Base-by-base conservation (phyloP, 805 yeast species). In the Priceomyces haplophilus region DNA sequence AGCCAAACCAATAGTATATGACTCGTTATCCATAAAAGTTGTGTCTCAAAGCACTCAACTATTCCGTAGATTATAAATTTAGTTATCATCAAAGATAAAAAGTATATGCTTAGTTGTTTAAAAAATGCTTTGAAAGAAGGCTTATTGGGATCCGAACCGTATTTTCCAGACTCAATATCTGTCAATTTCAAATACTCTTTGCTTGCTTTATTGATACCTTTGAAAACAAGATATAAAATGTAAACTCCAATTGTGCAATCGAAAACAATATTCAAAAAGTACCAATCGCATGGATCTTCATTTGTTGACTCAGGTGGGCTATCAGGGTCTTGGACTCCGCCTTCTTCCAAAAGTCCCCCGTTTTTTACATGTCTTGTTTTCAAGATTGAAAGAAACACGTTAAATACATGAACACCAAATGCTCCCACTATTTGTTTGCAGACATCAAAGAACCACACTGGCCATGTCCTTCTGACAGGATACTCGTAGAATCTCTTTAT, bases 241-340 rank as follows among this genome's bases (percentile, higher is more conserved):
- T 95, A 95, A 2, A 91, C 91, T 0, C 99, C 99, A 5, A 90
- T 75, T 0, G 99, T 91, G 33, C 98, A 90, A 61, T 91, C 99
- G 58, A 91, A 78, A 21, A 91, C 73, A 30, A 91, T 76, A 55
- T 87, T 91, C 42, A 93, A 69, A 57, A 91, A 91, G 67, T 93
- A 91, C 93, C 97, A 93, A 52, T 88, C 91, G 63, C 98, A 93
- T 6, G 96, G 95, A 47, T 82, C 83, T 38, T 54, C 58, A 11
- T 29, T 35, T 27, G 12, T 21, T n/a, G 34, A n/a, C 35, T 53
- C 52, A 12, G 13, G 10, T 11, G 35, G 23, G 12, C 17, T 16
- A 36, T 21, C 11, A 27, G 49, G 16, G 45, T 49, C 20, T 51
- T 50, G 19, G 6, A 32, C 6, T n/a, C 25, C 78, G 29, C 68